Conservation (phyloP, 75 land plant genomes). For the Cupressus sempervirens region DNA sequence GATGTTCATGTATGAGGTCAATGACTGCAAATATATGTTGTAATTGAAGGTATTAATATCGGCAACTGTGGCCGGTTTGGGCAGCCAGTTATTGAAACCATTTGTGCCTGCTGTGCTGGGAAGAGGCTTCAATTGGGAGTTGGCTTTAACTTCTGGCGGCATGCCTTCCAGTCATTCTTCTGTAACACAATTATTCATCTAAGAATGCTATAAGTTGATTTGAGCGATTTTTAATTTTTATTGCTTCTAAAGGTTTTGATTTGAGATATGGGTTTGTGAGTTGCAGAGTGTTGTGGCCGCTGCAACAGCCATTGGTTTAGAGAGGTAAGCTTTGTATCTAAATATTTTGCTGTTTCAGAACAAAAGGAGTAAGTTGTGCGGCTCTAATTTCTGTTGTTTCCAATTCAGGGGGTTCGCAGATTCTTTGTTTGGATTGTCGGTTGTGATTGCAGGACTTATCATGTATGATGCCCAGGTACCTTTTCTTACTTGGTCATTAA, state of each 20-base stretch:
- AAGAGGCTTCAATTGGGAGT: constrained; percentile 49
- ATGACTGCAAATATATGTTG: not conserved
- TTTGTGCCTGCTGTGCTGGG: constrained; percentile 55
- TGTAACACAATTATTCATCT: constrained; percentile 24
- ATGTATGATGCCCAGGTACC: constrained; percentile 96
- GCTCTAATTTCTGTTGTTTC: not conserved
- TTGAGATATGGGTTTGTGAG: not conserved
- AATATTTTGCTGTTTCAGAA: too few relatives aligned
- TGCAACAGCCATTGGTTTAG: constrained; percentile 75
- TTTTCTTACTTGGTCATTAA: not conserved
- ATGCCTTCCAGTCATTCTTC: constrained; percentile 98
- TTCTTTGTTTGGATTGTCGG: constrained; percentile 73
- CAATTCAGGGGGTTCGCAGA: constrained; percentile 81
- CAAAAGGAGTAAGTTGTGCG: not conserved
- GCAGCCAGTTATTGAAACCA: constrained; percentile 83
- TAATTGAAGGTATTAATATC: constrained; percentile 58
- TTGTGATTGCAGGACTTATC: constrained; percentile 69
- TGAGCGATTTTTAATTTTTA: not conserved
- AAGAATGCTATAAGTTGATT: not conserved
- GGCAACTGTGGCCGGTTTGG: constrained; percentile 41
- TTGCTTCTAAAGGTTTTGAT: not conserved
- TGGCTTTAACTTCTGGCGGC: constrained; percentile 64
- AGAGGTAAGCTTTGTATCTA: constrained; percentile 48
- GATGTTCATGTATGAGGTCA: not conserved
- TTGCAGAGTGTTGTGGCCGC: constrained; percentile 68